Evolutionary conservation across 2,329 filamentous ascomycete species (phyloP), one percentile per base, ranked within the genome.

Genomic region (Fusarium sp.): DNA sequence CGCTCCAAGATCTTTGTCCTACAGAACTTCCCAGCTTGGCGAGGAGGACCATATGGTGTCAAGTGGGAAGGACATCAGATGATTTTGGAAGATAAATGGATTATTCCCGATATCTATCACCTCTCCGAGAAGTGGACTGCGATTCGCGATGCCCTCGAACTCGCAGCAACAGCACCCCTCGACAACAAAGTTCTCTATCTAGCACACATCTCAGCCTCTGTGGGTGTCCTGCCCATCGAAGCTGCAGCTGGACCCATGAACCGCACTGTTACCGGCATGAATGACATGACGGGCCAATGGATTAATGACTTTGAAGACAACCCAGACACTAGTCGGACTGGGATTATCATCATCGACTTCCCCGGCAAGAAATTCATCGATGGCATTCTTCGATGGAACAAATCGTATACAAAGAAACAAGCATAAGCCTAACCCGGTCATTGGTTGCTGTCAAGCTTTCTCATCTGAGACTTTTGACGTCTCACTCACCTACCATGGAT

Each of bases 311-410:
- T 73, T 31, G 71, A 72, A 23, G 57, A 70, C 8, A 70, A 68
- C 11, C 57, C 69, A 7, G 74, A 71, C 6, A 75, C 72, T 6
- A 75, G 76, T 11, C 75, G 80, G 24, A 80, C 82, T 2, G 84
- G 84, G 13, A 75, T 86, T 11, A 77, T 86, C 35, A 85, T 86
- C 66, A 77, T 83, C 4, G 84, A 86, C 60, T 86, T 86, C 47
- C 83, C 83, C 0, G 84, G 84, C 5, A 75, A 74, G 66, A 77
- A 75, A 46, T 75, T 83, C 29, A 78, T 86, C 37, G 77, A 83
- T 28, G 78, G 76, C 23, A 77, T 86, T 12, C 61, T 86, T 53
- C 73, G 67, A 35, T 80, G 81, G 74, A 85, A 85, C 63, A 68
- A 69, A 23, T 73, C 74, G 53, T 50, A 79, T 33, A 53, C 46